A percentile compares a stretch with the other conserved stretches of the same genome.
Conservation (phyloP, 352 stramenopile species). For the Phytophthora palmivora region DNA sequence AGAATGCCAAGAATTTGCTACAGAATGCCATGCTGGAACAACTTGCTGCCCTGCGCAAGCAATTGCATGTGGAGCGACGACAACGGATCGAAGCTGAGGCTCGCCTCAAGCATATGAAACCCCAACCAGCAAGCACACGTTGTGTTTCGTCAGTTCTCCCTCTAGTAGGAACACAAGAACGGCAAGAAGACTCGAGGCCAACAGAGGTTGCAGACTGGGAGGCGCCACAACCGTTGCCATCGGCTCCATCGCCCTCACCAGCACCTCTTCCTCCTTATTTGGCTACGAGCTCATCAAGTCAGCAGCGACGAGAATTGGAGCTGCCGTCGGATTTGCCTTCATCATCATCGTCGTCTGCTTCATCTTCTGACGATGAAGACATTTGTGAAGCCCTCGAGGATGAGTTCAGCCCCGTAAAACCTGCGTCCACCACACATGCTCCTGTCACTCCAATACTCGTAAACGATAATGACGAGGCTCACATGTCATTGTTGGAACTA, state of each 20-base stretch:
- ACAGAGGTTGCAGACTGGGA: slow-evolving; percentile 38
- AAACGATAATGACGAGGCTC: slow-evolving; percentile 6
- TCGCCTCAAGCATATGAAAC: slow-evolving; percentile 64
- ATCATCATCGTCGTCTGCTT: slow-evolving; percentile 45
- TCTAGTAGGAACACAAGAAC: background rate
- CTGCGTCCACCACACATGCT: background rate
- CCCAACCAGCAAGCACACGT: background rate
- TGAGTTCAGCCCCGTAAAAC: slow-evolving; percentile 23
- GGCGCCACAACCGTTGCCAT: slow-evolving; percentile 52
- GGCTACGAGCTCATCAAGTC: slow-evolving; percentile 12
- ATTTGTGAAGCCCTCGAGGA: slow-evolving; percentile 23
- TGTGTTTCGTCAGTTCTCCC: background rate
- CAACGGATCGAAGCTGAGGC: slow-evolving; percentile 74
- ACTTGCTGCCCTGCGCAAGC: slow-evolving; percentile 75
- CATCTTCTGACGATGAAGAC: slow-evolving; percentile 30
- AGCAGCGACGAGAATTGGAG: slow-evolving; percentile 18
- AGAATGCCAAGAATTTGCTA: slow-evolving; percentile 74
- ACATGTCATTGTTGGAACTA: slow-evolving; percentile 68
- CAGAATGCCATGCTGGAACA: slow-evolving; percentile 89
- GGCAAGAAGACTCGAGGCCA: background rate
- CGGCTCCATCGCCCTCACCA: slow-evolving; percentile 30
- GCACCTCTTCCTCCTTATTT: slow-evolving; percentile 52
- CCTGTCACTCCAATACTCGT: background rate
- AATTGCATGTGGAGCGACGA: slow-evolving; percentile 74
- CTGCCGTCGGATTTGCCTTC: no score